Conservation (phyloP, 495 filamentous ascomycete species). For the Chaetomidium leptoderma region DNA sequence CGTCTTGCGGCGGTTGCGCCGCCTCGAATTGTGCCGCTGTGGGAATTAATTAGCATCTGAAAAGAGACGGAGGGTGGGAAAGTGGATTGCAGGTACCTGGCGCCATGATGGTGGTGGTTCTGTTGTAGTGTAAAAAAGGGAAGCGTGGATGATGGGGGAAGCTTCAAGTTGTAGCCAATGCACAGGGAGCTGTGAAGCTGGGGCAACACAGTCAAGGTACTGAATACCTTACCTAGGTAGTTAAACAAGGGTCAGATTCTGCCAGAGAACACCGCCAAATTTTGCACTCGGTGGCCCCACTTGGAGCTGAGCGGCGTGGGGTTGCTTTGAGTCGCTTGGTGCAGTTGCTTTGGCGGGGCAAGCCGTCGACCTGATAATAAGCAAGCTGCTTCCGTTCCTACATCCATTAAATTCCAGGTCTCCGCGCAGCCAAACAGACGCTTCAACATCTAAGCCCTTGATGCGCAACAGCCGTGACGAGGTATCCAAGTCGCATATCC, state of each 20-base stretch:
- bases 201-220: conserved; percentile 11
- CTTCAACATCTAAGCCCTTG: too few relatives aligned
- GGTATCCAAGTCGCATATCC: neutral
- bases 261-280: conserved; percentile 6
- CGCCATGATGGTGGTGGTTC: conserved; percentile 28
- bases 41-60: conserved; percentile 9
- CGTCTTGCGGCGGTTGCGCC: conserved; percentile 73
- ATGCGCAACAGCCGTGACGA: too few relatives aligned
- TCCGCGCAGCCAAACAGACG: too few relatives aligned
- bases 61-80: neutral
- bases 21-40: conserved; percentile 67
- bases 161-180: conserved; percentile 8
- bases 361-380: neutral
- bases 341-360: conserved; percentile 16
- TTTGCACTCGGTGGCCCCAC: neutral
- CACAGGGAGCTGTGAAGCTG: conserved; percentile 9
- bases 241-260: conserved; percentile 21
- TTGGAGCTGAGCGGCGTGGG: neutral
- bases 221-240: too few relatives aligned
- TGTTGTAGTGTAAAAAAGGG: neutral
- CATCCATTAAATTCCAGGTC: neutral
- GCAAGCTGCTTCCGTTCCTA: neutral
- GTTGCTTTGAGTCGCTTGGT: neutral
- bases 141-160: neutral
- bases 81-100: conserved; percentile 30